Evolutionary conservation across 352 stramenopile species (phyloP), one percentile per base, ranked within the genome.

Genomic region (Phytophthora constricta): DNA sequence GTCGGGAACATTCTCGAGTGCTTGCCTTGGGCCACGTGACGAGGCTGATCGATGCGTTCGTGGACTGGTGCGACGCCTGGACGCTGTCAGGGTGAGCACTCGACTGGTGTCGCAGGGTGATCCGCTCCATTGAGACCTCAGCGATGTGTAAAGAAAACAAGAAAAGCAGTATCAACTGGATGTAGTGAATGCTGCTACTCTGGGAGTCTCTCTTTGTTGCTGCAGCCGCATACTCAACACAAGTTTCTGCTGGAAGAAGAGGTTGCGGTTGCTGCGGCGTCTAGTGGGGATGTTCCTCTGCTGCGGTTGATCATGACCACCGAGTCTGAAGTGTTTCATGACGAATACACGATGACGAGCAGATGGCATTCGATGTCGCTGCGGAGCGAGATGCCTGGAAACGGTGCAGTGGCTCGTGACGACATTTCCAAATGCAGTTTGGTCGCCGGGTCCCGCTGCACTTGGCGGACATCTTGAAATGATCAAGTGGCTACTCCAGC

Each of bases 321-420:
- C 13, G 14, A 31, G 20, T 14, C 37, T 3, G 10, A 16, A 2
- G 19, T 53, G 19, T 55, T 55, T 22, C 42, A 25, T 23, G 14
- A 4, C n/a, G n/a, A n/a, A n/a, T n/a, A 13, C 11, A 47, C 16
- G 19, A 4, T 23, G 13, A n/a, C 31, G 26, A 39, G 27, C 34
- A 46, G 2, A 19, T 37, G 14, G 58, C 39, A 4, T 54, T 58
- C 19, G 5, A 65, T n/a, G 11, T 37, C 47, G 37, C 48, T 20
- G 56, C 56, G 20, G 37, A 39, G n/a, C 16, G 23, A 13, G 56
- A 46, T 16, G 42, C 14, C 20, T 65, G 3, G 27, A 25, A 26
- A 58, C 39, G 4, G 58, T 65, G 14, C 41, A 54, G 19, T 48
- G 48, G 48, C 48, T 65, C 13, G 58, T 65, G 19, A 8, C 19